Evolutionary conservation across 192 early-diverging fungal genomes (phyloP), one percentile per base, ranked within the genome.

Genomic region (Coemansia sp.): DNA sequence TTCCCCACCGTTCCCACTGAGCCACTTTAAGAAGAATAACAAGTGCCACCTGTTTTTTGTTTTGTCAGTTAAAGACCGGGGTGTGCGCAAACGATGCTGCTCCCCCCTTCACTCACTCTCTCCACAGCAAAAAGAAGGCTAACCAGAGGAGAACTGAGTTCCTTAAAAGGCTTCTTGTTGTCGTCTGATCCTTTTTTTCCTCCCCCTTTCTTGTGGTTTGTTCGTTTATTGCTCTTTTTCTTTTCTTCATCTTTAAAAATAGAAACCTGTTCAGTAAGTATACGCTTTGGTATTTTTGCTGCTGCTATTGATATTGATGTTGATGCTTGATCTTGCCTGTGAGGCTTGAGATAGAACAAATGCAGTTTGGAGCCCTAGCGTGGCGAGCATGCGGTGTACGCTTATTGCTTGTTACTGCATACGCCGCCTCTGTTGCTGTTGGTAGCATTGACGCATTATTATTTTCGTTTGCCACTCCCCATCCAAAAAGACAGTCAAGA

Each of bases 241-340:
- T 45, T 21, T 35, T 45, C 37, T 18, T 53, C 28, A 51, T 25
- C 7, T 2, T 40, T 15, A 55, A 20, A 31, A 30, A 56, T 56
- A 33, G 40, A 51, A n/a, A 43, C 7, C 21, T n/a, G 25, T 43
- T 9, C 42, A 25, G 56, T 46, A 66, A 66, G 56, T 46, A 10
- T 51, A 2, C 28, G 5, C 12, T 42, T 39, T n/a, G 25, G 26
- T 40, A 29, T 59, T 30, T 59, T 31, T 42, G 52, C 26, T 20
- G 52, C 52, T 48, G 43, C 16, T 49, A 10, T 2, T 62, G 21
- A 13, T 52, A 48, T 42, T 42, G 40, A 8, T 13, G 51, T 53
- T 40, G 0, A 12, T 25, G 10, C 26, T 59, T 18, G 13, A 18
- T 43, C 13, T 10, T 43, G 35, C 35, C 12, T 12, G 35, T 37